phyloP scores from a whole-genome alignment of 176 grass and related monocot genomes.

The Carex scoparia region DNA sequence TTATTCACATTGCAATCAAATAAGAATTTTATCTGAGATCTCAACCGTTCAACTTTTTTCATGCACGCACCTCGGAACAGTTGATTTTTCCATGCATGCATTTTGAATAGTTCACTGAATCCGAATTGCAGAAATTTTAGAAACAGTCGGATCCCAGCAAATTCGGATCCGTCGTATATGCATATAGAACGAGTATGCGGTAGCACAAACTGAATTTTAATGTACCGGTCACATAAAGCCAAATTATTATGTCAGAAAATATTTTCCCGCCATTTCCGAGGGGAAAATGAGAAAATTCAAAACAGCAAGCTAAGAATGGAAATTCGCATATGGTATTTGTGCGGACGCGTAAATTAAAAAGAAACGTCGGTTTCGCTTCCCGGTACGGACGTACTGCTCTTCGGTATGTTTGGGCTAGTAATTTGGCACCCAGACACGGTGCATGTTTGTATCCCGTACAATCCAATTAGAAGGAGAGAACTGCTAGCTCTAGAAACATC shows the following conservation, averaged over 20 bases:
- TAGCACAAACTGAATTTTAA: no score
- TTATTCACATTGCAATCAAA: no score
- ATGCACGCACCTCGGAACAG: no score
- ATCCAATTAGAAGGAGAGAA: neutral
- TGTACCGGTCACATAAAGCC: no score
- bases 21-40: no score
- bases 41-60: no score
- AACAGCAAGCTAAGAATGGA: neutral
- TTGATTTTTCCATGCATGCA: no score
- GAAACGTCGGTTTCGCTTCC: neutral
- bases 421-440: neutral
- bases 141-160: no score
- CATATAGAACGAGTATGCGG: no score
- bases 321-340: neutral
- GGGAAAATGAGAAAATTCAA: neutral
- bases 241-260: neutral
- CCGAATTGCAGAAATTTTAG: no score
- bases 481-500: neutral
- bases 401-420: neutral
- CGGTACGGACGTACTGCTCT: neutral
- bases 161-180: no score
- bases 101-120: no score
- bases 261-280: neutral
- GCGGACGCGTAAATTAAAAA: neutral
- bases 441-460: neutral